Percentiles rank a stretch among this genome's conserved stretches.
These are phyloP conservation scores for Gremmenia infestans DNA, from an alignment of 2,329 filamentous ascomycete species.

Conservation along the genomic window DNA sequence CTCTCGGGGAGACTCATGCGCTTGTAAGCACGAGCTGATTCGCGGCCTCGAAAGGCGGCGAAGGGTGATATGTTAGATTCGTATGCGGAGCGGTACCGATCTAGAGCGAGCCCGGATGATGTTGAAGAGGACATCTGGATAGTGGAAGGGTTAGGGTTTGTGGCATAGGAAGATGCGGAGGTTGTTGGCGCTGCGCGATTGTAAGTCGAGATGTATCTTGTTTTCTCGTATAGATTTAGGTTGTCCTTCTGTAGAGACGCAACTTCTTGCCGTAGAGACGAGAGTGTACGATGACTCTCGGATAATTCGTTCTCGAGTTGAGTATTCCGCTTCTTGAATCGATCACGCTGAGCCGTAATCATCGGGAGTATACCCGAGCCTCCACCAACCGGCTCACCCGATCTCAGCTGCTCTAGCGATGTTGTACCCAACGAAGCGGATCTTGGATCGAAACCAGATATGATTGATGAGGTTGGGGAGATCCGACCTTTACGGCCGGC, in stretches of 20 bases:
- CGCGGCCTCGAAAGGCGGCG: constrained; percentile 89
- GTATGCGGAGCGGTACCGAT: constrained; percentile 87
- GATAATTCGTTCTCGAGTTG: constrained; percentile 89
- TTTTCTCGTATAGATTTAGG: constrained; percentile 94
- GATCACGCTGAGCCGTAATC: constrained; percentile 95
- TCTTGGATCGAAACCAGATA: constrained; percentile 86
- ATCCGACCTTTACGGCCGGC: constrained; percentile 57
- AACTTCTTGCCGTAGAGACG: constrained; percentile 83
- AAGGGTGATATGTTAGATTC: constrained; percentile 95
- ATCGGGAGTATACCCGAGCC: constrained; percentile 91
- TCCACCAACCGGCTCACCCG: constrained; percentile 61
- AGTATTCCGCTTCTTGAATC: constrained; percentile 92
- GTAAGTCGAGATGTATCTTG: constrained; percentile 91
- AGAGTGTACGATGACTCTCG: constrained; percentile 75
- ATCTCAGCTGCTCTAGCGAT: constrained; percentile 52
- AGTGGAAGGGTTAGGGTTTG: constrained; percentile 71
- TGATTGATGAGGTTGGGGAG: constrained; percentile 95
- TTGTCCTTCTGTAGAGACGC: constrained; percentile 94
- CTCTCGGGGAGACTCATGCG: constrained; percentile 90
- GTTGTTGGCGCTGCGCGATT: constrained; percentile 64
- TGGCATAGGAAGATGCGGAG: constrained; percentile 60
- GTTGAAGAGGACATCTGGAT: constrained; percentile 56
- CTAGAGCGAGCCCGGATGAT: constrained; percentile 62
- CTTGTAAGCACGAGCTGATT: constrained; percentile 84
- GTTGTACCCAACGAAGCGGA: constrained; percentile 40